Conservation (phyloP, 805 yeast genomes). For the Schizosaccharomyces cryophilus region DNA sequence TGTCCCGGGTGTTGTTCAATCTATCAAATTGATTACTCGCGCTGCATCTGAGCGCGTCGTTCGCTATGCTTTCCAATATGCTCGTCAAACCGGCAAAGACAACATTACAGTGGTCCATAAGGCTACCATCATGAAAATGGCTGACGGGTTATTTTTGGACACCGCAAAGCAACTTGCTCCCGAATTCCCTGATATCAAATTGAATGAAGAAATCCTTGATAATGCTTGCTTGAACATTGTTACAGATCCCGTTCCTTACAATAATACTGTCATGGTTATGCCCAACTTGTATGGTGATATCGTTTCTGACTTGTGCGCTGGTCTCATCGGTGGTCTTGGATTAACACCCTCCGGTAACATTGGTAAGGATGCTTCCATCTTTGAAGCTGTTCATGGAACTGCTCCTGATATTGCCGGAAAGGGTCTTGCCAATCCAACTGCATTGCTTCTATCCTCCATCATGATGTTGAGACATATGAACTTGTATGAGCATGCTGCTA, state of each 20-base stretch:
- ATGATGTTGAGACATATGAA: conserved; percentile 99
- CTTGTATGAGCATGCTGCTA: conserved; percentile 53
- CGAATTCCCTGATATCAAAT: conserved; percentile 74
- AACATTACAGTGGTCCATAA: conserved; percentile 89
- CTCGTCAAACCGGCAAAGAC: conserved; percentile 64
- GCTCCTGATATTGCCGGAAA: conserved; percentile 99
- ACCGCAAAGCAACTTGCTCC: conserved; percentile 72
- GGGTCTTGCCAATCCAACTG: conserved; percentile 97
- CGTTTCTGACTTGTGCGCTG: conserved; percentile 91
- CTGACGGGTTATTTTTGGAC: conserved; percentile 88
- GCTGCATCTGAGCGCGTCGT: conserved; percentile 92
- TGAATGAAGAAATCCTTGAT: conserved; percentile 75
- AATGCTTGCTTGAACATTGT: conserved; percentile 83
- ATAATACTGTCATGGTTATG: conserved; percentile 86
- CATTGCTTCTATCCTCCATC: conserved; percentile 77
- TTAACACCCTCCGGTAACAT: conserved; percentile 97
- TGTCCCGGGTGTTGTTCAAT: conserved; percentile 95
- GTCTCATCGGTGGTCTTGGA: conserved; percentile 96
- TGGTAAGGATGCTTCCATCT: conserved; percentile 93
- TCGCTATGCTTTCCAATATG: conserved; percentile 92
- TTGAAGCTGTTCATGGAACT: conserved; percentile 98
- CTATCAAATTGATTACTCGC: conserved; percentile 87
- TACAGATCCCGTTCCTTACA: conserved; percentile 47
- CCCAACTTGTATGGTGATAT: conserved; percentile 98
- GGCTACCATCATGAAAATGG: conserved; percentile 92